Conservation (phyloP, 148 eudicot species). For the Fagopyrum tataricum region DNA sequence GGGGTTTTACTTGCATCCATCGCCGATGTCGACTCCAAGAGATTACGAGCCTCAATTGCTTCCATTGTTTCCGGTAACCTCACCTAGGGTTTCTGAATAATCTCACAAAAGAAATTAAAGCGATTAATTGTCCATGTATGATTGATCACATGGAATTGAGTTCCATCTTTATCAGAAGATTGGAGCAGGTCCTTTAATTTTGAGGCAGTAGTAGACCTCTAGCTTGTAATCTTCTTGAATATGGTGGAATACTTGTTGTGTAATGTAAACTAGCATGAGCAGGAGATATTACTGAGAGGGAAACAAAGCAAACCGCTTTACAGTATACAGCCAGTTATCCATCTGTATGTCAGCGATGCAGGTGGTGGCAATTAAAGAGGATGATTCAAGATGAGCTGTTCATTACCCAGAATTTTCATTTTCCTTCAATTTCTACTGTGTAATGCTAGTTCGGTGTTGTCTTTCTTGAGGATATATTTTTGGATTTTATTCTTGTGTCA, state of each 20-base stretch:
- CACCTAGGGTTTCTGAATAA: conserved; percentile 43
- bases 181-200: neutral
- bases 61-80: conserved; percentile 64
- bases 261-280: no score
- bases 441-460: neutral
- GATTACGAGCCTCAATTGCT: conserved; percentile 46
- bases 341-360: no score
- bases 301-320: no score
- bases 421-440: neutral
- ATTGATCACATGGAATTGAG: neutral
- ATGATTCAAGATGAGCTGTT: neutral
- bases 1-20: conserved; percentile 67
- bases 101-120: neutral
- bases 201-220: no score
- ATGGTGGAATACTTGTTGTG: neutral
- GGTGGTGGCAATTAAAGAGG: no score
- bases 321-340: no score
- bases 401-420: neutral
- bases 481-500: no score
- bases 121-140: neutral
- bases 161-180: neutral
- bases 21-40: conserved; percentile 35
- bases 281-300: no score
- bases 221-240: neutral
- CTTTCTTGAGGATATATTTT: no score